Conservation (phyloP, 208 protist genomes). For the Acanthamoeba triangularis region DNA sequence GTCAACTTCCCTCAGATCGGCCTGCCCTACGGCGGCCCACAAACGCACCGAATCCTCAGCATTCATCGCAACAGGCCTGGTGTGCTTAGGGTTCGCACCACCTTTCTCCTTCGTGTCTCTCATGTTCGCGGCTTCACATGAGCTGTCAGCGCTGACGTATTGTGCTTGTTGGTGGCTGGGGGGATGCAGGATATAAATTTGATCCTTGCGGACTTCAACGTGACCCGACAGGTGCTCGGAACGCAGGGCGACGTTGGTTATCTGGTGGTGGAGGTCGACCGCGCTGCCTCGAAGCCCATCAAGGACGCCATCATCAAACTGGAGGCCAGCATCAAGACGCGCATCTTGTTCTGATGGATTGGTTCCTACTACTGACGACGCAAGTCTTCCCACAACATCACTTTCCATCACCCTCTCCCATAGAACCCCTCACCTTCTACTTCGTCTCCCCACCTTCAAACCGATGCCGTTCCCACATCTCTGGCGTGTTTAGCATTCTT, state of each 20-base stretch:
- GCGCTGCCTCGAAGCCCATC: conserved; percentile 81
- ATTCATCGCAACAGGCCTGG: conserved; percentile 95
- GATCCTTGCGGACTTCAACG: conserved; percentile 94
- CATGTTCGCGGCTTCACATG: not conserved
- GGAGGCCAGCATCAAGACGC: conserved; percentile 79
- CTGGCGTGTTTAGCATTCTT: too few species aligned
- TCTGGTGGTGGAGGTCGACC: conserved; percentile 87
- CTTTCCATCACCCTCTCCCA: too few species aligned
- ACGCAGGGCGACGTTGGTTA: conserved; percentile 93
- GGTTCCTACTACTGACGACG: too few species aligned
- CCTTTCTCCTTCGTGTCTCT: not conserved
- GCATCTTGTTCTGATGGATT: conserved; percentile 85
- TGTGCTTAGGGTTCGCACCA: conserved; percentile 88
- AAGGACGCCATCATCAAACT: conserved; percentile 82
- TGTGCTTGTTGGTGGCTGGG: not conserved
- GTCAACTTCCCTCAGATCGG: conserved; percentile 96
- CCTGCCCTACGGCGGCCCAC: conserved; percentile 86
- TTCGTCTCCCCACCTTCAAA: too few species aligned
- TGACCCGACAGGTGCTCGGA: conserved; percentile 92
- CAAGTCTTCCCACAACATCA: too few species aligned
- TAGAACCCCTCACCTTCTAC: too few species aligned
- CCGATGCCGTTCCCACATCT: too few species aligned
- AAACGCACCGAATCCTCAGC: conserved; percentile 93
- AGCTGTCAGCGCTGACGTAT: not conserved
- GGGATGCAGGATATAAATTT: conserved; percentile 92